phyloP scores from a whole-genome alignment of 108 stramenopile genomes.

The Fistulifera pelliculosa region DNA sequence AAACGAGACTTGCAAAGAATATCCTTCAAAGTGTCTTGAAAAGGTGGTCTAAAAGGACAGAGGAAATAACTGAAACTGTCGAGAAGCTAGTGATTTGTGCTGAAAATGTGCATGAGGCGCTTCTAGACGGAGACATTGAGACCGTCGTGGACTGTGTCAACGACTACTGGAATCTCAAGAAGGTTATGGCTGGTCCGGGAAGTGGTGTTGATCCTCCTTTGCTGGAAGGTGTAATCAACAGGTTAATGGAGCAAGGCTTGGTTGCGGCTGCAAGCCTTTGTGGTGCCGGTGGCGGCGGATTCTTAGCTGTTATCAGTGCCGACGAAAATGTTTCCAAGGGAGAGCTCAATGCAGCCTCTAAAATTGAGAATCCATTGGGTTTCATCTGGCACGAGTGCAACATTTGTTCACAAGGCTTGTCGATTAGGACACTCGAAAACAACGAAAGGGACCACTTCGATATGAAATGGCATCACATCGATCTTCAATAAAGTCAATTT shows the following conservation, averaged over 20 bases:
- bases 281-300: slow-evolving; percentile 83
- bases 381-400: too few relatives aligned
- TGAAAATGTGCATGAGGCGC: slow-evolving; percentile 28
- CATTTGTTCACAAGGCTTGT: too few relatives aligned
- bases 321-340: too few relatives aligned
- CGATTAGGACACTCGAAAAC: too few relatives aligned
- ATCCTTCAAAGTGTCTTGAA: slow-evolving; percentile 65
- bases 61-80: slow-evolving; percentile 50
- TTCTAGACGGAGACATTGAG: slow-evolving; percentile 39
- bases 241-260: slow-evolving; percentile 18
- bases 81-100: slow-evolving; percentile 51
- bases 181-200: slow-evolving; percentile 65
- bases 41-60: slow-evolving; percentile 53
- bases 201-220: slow-evolving; percentile 53
- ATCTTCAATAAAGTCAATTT: too few relatives aligned
- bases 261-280: slow-evolving; percentile 54
- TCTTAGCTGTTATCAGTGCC: slow-evolving; percentile 26
- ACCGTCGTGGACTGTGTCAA: slow-evolving; percentile 40
- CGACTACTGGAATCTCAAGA: slow-evolving; percentile 71
- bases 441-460: too few relatives aligned
- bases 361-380: too few relatives aligned
- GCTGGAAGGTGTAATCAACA: slow-evolving; percentile 24
- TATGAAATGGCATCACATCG: too few relatives aligned
- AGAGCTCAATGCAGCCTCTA: too few relatives aligned
- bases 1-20: slow-evolving; percentile 75